Evolutionary conservation across 2,329 filamentous ascomycete genomes (phyloP).

Genomic region (Arthrobotrys sinensis): DNA sequence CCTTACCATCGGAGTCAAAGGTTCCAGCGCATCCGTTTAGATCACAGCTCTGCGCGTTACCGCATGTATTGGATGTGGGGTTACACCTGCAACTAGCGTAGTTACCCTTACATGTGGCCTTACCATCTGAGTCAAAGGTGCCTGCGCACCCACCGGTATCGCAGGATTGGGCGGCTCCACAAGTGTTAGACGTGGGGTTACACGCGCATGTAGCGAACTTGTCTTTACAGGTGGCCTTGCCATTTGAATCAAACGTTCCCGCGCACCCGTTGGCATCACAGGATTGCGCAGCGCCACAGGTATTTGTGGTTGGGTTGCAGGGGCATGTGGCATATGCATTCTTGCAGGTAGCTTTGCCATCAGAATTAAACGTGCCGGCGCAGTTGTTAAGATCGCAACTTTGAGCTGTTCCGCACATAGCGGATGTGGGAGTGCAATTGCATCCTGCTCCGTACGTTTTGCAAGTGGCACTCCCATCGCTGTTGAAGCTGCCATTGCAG

Average conservation of each 20-base stretch:
- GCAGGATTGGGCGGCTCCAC: not conserved
- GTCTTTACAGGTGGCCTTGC: not conserved
- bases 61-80: not conserved
- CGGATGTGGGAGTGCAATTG: slow-evolving; percentile 19
- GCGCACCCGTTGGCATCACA: slow-evolving; percentile 28
- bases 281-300: slow-evolving; percentile 10
- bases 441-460: slow-evolving; percentile 40
- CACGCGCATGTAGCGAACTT: not conserved
- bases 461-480: slow-evolving; percentile 26
- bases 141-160: not conserved
- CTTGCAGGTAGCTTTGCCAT: slow-evolving; percentile 33
- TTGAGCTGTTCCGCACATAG: slow-evolving; percentile 40
- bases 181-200: slow-evolving; percentile 1
- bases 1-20: slow-evolving; percentile 2
- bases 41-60: not conserved
- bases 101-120: not conserved
- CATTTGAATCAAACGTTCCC: not conserved
- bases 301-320: slow-evolving; percentile 28
- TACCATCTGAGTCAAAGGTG: not conserved
- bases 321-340: slow-evolving; percentile 24
- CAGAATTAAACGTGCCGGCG: slow-evolving; percentile 31
- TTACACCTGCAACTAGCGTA: not conserved
- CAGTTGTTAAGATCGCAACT: slow-evolving; percentile 26
- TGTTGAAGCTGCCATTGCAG: slow-evolving; percentile 39
- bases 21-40: not conserved